phyloP scores from a whole-genome alignment of 345 rosid species.

The Citrus sp. region DNA sequence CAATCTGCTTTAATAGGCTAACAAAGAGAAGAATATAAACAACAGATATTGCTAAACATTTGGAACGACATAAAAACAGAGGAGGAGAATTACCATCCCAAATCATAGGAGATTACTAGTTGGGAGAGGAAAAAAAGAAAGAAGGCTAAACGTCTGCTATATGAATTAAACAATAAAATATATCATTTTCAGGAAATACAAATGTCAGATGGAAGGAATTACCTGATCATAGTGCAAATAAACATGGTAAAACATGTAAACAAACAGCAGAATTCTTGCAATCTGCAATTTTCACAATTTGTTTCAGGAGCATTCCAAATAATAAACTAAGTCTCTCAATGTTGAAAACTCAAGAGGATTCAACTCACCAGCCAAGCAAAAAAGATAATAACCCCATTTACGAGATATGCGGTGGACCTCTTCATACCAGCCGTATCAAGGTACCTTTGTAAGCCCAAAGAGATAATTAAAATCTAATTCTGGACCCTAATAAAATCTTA shows the following conservation, averaged over 20 bases:
- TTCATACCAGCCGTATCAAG: conserved; percentile 84
- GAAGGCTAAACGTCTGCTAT: background rate
- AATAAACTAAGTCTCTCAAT: background rate
- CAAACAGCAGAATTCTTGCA: conserved; percentile 72
- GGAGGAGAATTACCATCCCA: background rate
- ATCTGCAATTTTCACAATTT: conserved; percentile 42
- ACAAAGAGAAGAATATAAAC: background rate
- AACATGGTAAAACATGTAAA: conserved; percentile 77
- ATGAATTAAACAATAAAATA: background rate
- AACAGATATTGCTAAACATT: background rate
- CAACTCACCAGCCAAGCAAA: conserved; percentile 78
- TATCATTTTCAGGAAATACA: background rate
- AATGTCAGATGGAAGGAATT: conserved; percentile 11
- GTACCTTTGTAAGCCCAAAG: conserved; percentile 42
- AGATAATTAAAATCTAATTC: background rate
- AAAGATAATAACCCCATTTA: conserved; percentile 74
- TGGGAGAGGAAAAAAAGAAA: background rate
- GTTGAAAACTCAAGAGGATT: conserved; percentile 6
- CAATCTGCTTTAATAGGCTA: background rate
- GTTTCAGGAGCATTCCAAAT: conserved; percentile 10
- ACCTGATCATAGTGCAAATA: conserved; percentile 74
- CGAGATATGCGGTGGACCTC: conserved; percentile 61
- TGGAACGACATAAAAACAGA: background rate
- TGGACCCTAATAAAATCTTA: background rate
- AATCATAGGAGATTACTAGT: background rate